phyloP scores from a whole-genome alignment of 495 filamentous ascomycete species.

The Staphylotrichum tortipilum region DNA sequence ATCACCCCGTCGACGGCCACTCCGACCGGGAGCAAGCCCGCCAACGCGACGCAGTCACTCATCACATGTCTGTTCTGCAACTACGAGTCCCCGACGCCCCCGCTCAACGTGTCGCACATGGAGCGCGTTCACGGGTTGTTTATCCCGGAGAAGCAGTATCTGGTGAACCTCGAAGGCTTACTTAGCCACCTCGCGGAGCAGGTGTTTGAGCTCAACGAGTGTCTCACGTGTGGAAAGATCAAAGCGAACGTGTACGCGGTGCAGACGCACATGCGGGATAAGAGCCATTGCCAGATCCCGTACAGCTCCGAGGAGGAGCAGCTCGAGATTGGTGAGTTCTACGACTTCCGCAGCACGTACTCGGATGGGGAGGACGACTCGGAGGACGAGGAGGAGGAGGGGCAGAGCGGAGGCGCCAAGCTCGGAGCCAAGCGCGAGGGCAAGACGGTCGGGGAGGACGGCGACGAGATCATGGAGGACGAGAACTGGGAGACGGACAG shows the following conservation, averaged over 20 bases:
- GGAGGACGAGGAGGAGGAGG: conserved; percentile 56
- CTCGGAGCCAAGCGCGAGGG: conserved; percentile 42
- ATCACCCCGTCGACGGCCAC: conserved; percentile 24
- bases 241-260: conserved; percentile 65
- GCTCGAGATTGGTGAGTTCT: conserved; percentile 93
- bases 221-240: conserved; percentile 69
- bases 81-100: conserved; percentile 59
- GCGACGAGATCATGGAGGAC: conserved; percentile 28
- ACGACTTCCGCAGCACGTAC: conserved; percentile 94
- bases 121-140: conserved; percentile 89
- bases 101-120: conserved; percentile 80
- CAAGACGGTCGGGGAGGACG: conserved; percentile 41
- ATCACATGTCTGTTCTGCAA: conserved; percentile 87
- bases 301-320: conserved; percentile 86
- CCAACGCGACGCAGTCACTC: conserved; percentile 33
- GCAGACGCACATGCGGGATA: conserved; percentile 94
- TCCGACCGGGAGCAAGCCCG: conserved; percentile 11
- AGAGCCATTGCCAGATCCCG: conserved; percentile 91
- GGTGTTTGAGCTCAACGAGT: conserved; percentile 64
- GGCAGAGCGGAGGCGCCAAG: conserved; percentile 51
- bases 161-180: conserved; percentile 74
- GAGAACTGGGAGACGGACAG: conserved; percentile 82
- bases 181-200: conserved; percentile 65
- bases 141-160: conserved; percentile 76
- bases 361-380: conserved; percentile 59